These are phyloP conservation scores for Castanea crenata DNA, from an alignment of 306 rosid species.

Conservation along the genomic window DNA sequence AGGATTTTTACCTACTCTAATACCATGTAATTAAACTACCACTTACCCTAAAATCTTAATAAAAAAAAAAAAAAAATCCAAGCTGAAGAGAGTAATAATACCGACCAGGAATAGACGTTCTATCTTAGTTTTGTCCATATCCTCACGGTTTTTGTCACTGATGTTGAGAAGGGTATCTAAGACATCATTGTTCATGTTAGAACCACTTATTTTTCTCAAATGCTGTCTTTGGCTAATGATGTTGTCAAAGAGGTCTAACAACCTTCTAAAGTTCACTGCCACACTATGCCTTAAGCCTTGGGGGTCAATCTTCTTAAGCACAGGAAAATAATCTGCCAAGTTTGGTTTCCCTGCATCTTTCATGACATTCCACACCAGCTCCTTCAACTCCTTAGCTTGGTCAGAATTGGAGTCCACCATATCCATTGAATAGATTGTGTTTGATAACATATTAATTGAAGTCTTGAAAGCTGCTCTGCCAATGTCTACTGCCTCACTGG, in stretches of 20 bases:
- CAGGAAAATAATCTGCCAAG: slow-evolving; percentile 39
- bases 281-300: slow-evolving; percentile 30
- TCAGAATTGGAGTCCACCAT: slow-evolving; percentile 13
- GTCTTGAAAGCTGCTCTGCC: slow-evolving; percentile 25
- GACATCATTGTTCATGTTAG: slow-evolving; percentile 19
- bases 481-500: not conserved
- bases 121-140: slow-evolving; percentile 24
- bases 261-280: not conserved
- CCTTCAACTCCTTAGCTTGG: slow-evolving; percentile 28
- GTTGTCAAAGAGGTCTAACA: slow-evolving; percentile 11
- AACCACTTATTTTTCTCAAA: not conserved
- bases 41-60: too few species aligned
- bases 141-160: slow-evolving; percentile 23
- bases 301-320: slow-evolving; percentile 40
- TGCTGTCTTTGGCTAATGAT: slow-evolving; percentile 1
- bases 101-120: slow-evolving; percentile 33
- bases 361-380: slow-evolving; percentile 27
- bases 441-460: not conserved
- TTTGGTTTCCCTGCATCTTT: slow-evolving; percentile 39
- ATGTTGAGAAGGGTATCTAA: slow-evolving; percentile 42
- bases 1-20: too few species aligned
- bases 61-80: not conserved
- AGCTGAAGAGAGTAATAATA: not conserved
- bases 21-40: too few species aligned
- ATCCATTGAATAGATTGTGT: slow-evolving; percentile 38